Base-by-base conservation (phyloP, 2,329 filamentous ascomycete species). In the Dactylellina drechsleri region DNA sequence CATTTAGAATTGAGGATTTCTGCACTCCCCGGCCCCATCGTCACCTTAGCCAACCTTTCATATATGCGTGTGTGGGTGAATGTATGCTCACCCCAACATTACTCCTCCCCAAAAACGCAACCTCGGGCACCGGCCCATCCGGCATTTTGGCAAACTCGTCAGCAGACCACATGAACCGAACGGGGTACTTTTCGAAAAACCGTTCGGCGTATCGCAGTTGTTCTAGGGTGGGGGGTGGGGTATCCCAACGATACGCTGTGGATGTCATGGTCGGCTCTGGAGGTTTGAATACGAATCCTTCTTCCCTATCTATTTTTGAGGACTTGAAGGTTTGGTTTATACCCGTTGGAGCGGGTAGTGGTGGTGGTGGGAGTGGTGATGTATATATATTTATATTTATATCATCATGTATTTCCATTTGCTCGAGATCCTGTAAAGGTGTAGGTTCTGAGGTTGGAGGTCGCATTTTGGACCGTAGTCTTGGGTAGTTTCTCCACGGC, bases 1-100 rank as follows among this genome's bases (percentile, higher is more conserved):
- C 86, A 79, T 92, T 92, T 26, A 92, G 83, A 3, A 92, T 80
- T 1, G 85, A 87, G 64, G 86, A 88, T 82, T 92, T 92, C 62
- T 76, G 18, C 8, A 61, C 6, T 28, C 8, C 1, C 18, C 45
- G 36, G 53, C 13, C 43, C 23, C 23, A 4, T 23, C 23, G 4
- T 23, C 23, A 23, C 23, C 23, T 23, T 23, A 23, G 23, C 23
- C 23, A 23, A 23, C 4, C 4, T 23, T 23, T 23, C 23, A 56
- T 16, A 43, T 23, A 65, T 16, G 23, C 23, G 23, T 23, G 23
- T 4, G 23, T 23, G 23, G 23, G 23, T 7, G 12, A 52, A 45
- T 7, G 12, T 3, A 50, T 59, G 61, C 64, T 40, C 23, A 72
- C 74, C 15, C 90, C 90, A 4, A 90, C 89, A 79, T 92, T 92